phyloP scores from a whole-genome alignment of 345 rosid species.

The Citrus medica region DNA sequence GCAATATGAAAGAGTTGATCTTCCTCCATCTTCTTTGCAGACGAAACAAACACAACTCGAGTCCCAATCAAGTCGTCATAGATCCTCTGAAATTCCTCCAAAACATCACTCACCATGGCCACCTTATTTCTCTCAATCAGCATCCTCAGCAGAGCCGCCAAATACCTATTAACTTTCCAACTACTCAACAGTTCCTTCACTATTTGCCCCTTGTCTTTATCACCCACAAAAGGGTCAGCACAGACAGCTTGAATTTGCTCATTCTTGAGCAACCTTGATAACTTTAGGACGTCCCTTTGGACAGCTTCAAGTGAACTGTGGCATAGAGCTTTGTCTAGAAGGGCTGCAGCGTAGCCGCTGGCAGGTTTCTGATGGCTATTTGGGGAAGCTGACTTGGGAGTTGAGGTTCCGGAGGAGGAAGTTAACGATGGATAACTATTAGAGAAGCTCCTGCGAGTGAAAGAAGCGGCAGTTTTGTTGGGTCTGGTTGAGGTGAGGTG shows the following conservation, averaged over 20 bases:
- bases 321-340: conserved; percentile 50
- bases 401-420: conserved; percentile 16
- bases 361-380: conserved; percentile 46
- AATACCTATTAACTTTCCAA: conserved; percentile 37
- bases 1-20: conserved; percentile 27
- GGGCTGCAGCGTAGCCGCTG: conserved; percentile 75
- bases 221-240: conserved; percentile 35
- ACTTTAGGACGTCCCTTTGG: conserved; percentile 41
- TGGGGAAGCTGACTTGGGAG: conserved; percentile 16
- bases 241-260: conserved; percentile 22
- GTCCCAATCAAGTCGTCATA: conserved; percentile 36
- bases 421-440: conserved; percentile 15
- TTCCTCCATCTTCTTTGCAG: conserved; percentile 25
- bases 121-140: conserved; percentile 42
- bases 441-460: conserved; percentile 4
- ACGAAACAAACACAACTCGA: conserved; percentile 23
- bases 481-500: conserved; percentile 29
- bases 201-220: conserved; percentile 31
- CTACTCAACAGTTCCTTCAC: conserved; percentile 38
- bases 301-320: conserved; percentile 42
- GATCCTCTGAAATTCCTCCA: conserved; percentile 64
- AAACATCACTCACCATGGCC: conserved; percentile 44
- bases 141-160: conserved; percentile 52
- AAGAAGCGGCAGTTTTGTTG: conserved; percentile 21
- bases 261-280: conserved; percentile 28